These are phyloP conservation scores for Coemansia sp. DNA, from an alignment of 371 early-diverging fungal genomes.

Conservation along the genomic window DNA sequence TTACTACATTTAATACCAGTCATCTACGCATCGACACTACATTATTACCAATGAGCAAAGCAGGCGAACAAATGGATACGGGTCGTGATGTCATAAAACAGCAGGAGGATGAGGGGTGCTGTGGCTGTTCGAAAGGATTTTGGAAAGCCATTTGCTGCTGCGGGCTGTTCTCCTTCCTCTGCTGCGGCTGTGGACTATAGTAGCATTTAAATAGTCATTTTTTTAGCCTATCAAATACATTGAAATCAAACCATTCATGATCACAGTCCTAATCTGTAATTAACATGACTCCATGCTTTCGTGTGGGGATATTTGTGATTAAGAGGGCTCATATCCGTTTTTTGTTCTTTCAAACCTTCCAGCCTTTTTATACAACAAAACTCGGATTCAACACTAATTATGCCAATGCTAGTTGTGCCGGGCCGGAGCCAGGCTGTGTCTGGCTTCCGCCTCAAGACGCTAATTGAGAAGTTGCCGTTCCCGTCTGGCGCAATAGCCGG, in stretches of 20 bases:
- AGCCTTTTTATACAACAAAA: not conserved
- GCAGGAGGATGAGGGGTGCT: not conserved
- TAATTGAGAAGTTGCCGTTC: conserved; percentile 40
- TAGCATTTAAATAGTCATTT: no score
- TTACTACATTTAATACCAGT: not conserved
- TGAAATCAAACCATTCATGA: not conserved
- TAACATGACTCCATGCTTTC: no score
- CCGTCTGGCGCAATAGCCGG: conserved; percentile 23
- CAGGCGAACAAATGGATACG: not conserved
- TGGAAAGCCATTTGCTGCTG: not conserved
- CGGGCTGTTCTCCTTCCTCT: not conserved
- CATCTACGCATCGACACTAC: not conserved
- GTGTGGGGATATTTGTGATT: no score
- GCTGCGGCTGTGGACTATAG: not conserved
- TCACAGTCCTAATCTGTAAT: no score
- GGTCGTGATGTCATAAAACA: not conserved
- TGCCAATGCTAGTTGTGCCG: conserved; percentile 49
- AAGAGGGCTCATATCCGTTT: no score
- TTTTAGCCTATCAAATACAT: not conserved
- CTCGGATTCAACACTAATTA: not conserved
- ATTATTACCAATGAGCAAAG: not conserved
- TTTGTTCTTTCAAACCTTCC: not conserved
- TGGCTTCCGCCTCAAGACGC: conserved; percentile 34
- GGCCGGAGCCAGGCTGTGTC: conserved; percentile 44
- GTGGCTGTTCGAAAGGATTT: not conserved